Base-by-base conservation (phyloP, 805 yeast genomes). In the Spathaspora gorwiae region DNA sequence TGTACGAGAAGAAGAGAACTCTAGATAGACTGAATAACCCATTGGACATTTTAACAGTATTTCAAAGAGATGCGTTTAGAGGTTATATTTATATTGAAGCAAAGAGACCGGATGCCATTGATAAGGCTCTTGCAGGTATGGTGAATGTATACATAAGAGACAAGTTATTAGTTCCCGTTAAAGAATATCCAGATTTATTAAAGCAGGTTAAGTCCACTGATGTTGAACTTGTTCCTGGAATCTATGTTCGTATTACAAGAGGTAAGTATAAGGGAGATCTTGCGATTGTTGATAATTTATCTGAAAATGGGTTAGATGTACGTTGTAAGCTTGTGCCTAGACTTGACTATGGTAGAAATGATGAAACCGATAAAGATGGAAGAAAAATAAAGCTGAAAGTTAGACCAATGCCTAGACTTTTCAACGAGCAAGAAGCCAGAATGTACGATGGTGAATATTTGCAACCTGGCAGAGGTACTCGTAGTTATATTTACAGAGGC, bases 81-180 rank as follows among this genome's bases (percentile, higher is more conserved):
- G 98, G 98, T 26, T 89, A 95, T 62, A 80, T 94, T 43, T 94
- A 94, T 65, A 79, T 94, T 50, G 99, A 94, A 68, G 98, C 99
- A 13, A 84, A 92, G 49, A 86, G 87, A 62, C 85, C 90, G 51
- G 89, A 94, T 48, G 97, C 96, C 19, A 95, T 92, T 36, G 87
- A 85, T 59, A 83, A 80, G 47, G 96, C 96, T 13, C 76, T 92
- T 48, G 80, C 81, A 39, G 98, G 98, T 66, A 78, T 94, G 62
- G 92, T 94, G 31, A 90, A 90, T 64, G 83, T 92, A 32, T 94
- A 84, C 55, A 60, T 71, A 37, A 70, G 78, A 44, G 84, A 85
- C 57, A 87, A 87, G 65, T 76, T 90, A 42, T 73, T 92, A 49
- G 97, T 94, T 40, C 99, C 99, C 6, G 94, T 94, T 47, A 88